Base-by-base conservation (phyloP, 2,329 filamentous ascomycete genomes). In the Fusarium sp. region DNA sequence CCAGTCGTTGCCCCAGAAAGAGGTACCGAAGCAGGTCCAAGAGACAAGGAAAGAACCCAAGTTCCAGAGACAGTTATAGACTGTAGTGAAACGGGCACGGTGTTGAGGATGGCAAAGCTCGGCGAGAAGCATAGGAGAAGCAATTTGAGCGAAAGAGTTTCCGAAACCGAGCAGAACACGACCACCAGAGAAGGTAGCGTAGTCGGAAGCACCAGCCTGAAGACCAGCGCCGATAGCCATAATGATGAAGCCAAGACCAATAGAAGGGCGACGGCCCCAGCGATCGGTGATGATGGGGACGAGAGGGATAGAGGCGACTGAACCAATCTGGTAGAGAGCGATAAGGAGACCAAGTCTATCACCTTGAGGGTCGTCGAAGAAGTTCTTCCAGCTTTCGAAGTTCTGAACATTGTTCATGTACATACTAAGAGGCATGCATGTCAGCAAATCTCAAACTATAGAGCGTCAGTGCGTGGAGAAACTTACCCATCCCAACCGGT, bases 41-140 rank as follows among this genome's bases (percentile, higher is more conserved):
- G 87, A 86, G 26, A 89, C 87, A 44, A 89, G 74, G n/a, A 84
- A 75, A n/a, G 82, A 81, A 26, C 87, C 88, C 55, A 88, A 76
- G 75, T 90, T 89, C 88, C 88, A 92, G 51, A 91, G 78, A 70
- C 87, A 90, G 77, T 91, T 91, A 78, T 91, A 91, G 53, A 91
- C 83, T 18, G 89, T 83, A 1, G 89, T 91, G 44, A 91, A 83
- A n/a, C 85, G 85, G 33, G 85, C 89, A 73, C 89, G 86, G 73
- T 92, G 89, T 74, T 91, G 89, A 28, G 89, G 89, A 73, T 91
- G 89, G 78, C 85, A 88, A 61, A 91, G 84, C 80, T 91, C 89
- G 11, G 87, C 87, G 8, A 91, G 82, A 9, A 91, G 82, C 50
- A 91, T 81, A 3, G 89, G 89, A 16, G 88, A 89, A 4, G 86